Evolutionary conservation across 225 moss, liverwort and hornwort species (phyloP), one percentile per base, ranked within the genome.

Genomic region (Rhytidiadelphus loreus): DNA sequence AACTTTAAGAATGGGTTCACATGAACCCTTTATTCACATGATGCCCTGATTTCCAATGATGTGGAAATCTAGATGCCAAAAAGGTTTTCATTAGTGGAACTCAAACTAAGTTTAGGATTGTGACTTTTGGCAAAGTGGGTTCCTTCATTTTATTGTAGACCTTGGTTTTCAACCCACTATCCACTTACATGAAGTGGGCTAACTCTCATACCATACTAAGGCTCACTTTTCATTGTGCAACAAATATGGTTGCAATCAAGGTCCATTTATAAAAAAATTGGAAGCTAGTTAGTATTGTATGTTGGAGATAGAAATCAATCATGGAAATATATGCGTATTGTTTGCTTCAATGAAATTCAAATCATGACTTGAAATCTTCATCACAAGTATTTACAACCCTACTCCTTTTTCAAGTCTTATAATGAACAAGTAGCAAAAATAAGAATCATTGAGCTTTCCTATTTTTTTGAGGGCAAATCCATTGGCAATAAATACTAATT

Each of bases 81-180:
- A 26, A 11, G 1, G 10, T 8, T 46, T 73, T 17, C 18, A 18
- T 46, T 46, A 19, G 30, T 46, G 0, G 0, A 29, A 30, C 2
- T 46, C 29, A 29, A 46, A 44, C 11, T 10, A 46, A 11, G 0
- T 73, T 11, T 73, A 73, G 2, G 2, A 30, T 0, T 29, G 6
- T 17, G 16, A 18, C 30, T 18, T 46, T 11, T 10, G 11, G 18
- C 7, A 46, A 0, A 73, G 18, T 46, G 3, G 7, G 3, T 73
- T 29, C 30, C 6, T 0, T 18, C 4, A 17, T 28, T 29, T 73
- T 73, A 46, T 46, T 46, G 4, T 0, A 72, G 3, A 44, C 29
- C 13, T 0, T 69, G 0, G 4, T 69, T 39, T 69, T 69, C 68
- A 69, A 39, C 0, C 3, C 1, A 2, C 1, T n/a, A 2, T 23